A percentile compares a stretch with the other conserved stretches of the same genome.
These are phyloP conservation scores for Tripterygium wilfordii DNA, from an alignment of 177 flowering plant genomes.

Conservation along the genomic window DNA sequence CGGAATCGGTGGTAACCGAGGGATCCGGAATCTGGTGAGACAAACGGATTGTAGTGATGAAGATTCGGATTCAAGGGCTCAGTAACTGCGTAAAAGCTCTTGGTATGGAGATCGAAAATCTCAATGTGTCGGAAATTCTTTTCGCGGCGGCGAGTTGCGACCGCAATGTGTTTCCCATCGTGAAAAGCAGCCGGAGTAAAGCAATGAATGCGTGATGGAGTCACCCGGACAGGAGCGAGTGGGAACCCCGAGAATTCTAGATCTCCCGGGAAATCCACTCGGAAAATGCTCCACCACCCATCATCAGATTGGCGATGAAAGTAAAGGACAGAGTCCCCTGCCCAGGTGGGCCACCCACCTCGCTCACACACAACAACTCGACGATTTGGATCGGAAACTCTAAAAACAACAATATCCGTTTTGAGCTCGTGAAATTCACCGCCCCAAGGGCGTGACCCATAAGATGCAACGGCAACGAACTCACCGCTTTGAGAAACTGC, in stretches of 20 bases:
- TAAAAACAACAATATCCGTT: slow-evolving; percentile 70
- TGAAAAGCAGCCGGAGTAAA: slow-evolving; percentile 76
- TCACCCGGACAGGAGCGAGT: slow-evolving; percentile 36
- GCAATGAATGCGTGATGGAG: slow-evolving; percentile 78
- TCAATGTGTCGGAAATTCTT: slow-evolving; percentile 63
- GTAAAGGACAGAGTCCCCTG: slow-evolving; percentile 55
- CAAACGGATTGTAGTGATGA: slow-evolving; percentile 87
- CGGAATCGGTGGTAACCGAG: slow-evolving; percentile 86
- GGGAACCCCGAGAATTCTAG: slow-evolving; percentile 8
- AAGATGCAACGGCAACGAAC: slow-evolving; percentile 71
- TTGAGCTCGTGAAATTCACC: slow-evolving; percentile 74
- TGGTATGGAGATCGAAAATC: slow-evolving; percentile 45
- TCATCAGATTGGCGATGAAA: slow-evolving; percentile 78
- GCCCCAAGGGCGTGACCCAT: slow-evolving; percentile 69
- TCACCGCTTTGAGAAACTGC: slow-evolving; percentile 56
- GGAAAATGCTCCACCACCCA: slow-evolving; percentile 94
- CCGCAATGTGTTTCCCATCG: slow-evolving; percentile 44
- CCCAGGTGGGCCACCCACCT: slow-evolving; percentile 96
- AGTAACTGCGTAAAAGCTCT: slow-evolving; percentile 46
- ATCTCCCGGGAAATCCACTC: slow-evolving; percentile 36
- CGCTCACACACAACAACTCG: slow-evolving; percentile 34
- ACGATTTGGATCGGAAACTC: slow-evolving; percentile 39
- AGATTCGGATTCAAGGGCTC: slow-evolving; percentile 46
- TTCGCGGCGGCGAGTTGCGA: slow-evolving; percentile 67
- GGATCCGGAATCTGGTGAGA: slow-evolving; percentile 47